These are phyloP conservation scores for Aspergillus eucalypticola DNA, from an alignment of 2,329 filamentous ascomycete genomes.

Conservation along the genomic window DNA sequence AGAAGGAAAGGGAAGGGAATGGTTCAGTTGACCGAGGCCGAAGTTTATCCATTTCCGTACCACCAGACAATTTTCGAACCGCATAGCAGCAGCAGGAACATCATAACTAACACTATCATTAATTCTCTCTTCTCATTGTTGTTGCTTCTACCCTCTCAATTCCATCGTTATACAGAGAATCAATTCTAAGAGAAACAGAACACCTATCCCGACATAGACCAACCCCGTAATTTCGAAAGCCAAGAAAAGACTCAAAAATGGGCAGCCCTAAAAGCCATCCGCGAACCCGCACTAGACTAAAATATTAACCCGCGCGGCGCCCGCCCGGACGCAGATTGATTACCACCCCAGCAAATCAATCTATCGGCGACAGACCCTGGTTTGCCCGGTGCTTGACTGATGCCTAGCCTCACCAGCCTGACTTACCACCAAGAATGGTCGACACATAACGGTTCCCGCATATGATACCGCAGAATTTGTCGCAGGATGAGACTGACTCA, in stretches of 20 bases:
- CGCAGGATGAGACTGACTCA: constrained; percentile 1
- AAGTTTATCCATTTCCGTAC: no score
- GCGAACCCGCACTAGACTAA: background rate
- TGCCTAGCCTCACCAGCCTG: no score
- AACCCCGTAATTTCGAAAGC: background rate
- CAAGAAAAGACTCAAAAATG: background rate
- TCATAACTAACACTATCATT: no score
- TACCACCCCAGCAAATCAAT: background rate
- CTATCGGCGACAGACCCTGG: constrained; percentile 7
- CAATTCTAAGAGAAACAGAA: no score
- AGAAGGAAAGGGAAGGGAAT: no score
- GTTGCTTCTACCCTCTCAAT: no score
- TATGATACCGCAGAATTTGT: background rate
- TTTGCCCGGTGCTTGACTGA: no score
- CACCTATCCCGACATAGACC: no score
- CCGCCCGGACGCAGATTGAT: background rate
- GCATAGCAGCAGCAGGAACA: no score
- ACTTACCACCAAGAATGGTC: background rate
- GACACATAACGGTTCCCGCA: constrained; percentile 8
- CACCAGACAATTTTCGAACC: no score
- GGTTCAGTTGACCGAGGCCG: no score
- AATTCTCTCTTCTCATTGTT: accelerated
- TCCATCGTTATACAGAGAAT: no score
- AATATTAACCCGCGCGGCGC: background rate
- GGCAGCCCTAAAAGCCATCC: background rate